phyloP scores from a whole-genome alignment of 192 early-diverging fungal species.

The Cetraspora pellucida region DNA sequence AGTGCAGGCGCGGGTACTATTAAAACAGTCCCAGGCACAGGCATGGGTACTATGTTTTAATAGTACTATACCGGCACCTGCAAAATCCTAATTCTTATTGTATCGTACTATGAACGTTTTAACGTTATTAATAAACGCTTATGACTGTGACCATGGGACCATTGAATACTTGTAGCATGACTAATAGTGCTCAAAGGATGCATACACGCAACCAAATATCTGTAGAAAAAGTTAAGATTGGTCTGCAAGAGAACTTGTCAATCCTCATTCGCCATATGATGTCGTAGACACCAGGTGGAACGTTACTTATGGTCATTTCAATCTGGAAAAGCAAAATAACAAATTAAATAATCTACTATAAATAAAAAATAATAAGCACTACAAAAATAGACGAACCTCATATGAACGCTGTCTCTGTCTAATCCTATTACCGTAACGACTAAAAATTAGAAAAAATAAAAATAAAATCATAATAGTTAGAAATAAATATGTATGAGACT shows the following conservation, averaged over 20 bases:
- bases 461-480: not conserved
- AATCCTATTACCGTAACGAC: not conserved
- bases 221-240: not conserved
- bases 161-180: too few species aligned
- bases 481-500: not conserved
- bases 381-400: not conserved
- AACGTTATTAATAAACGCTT: too few species aligned
- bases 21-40: too few species aligned
- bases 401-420: not conserved
- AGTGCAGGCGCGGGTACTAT: too few species aligned
- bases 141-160: too few species aligned
- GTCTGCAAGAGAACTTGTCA: not conserved
- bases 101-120: too few species aligned
- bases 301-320: slow-evolving; percentile 19
- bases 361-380: not conserved
- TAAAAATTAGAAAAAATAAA: not conserved
- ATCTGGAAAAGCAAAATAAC: not conserved
- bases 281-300: slow-evolving; percentile 9
- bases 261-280: slow-evolving; percentile 15
- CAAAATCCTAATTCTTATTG: too few species aligned
- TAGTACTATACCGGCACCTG: too few species aligned
- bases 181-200: not conserved
- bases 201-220: slow-evolving; percentile 15
- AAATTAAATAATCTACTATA: too few species aligned
- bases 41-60: too few species aligned